Evolutionary conservation across 2,329 filamentous ascomycete genomes (phyloP).

Genomic region (Botrytis sinoallii): DNA sequence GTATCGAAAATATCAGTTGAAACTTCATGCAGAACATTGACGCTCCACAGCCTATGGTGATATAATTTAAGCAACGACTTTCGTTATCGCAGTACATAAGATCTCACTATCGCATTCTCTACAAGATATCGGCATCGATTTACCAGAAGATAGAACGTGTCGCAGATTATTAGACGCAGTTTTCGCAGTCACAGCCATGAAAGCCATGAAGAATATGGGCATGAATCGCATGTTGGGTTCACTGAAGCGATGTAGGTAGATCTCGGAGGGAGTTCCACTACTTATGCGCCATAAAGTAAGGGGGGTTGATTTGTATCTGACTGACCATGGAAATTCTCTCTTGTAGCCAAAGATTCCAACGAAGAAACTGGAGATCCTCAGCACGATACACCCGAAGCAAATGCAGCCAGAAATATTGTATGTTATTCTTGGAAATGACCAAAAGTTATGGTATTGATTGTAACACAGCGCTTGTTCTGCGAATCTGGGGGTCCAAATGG

Average conservation of each 20-base stretch:
- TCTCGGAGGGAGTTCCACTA: slow-evolving; percentile 22
- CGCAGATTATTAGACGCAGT: background rate
- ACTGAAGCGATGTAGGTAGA: slow-evolving; percentile 32
- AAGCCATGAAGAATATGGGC: slow-evolving; percentile 38
- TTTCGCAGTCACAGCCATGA: slow-evolving; percentile 29
- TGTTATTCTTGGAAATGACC: slow-evolving; percentile 35
- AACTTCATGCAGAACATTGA: slow-evolving; percentile 2
- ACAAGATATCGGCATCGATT: background rate
- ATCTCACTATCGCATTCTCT: background rate
- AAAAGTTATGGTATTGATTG: slow-evolving; percentile 23
- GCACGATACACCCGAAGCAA: slow-evolving; percentile 64
- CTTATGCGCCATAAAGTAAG: slow-evolving; percentile 2
- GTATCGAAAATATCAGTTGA: background rate
- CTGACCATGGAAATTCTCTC: slow-evolving; percentile 10
- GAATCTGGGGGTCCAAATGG: slow-evolving; percentile 64
- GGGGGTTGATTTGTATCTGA: background rate
- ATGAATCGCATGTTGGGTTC: slow-evolving; percentile 38
- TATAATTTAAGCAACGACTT: background rate
- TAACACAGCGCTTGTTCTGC: slow-evolving; percentile 70
- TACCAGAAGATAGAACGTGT: background rate
- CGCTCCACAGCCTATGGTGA: background rate
- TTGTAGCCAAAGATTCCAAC: slow-evolving; percentile 22
- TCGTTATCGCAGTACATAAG: background rate
- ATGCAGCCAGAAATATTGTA: slow-evolving; percentile 65
- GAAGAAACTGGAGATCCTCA: slow-evolving; percentile 29